Conservation (phyloP, 208 protist genomes). For the Trypanosoma congolense region DNA sequence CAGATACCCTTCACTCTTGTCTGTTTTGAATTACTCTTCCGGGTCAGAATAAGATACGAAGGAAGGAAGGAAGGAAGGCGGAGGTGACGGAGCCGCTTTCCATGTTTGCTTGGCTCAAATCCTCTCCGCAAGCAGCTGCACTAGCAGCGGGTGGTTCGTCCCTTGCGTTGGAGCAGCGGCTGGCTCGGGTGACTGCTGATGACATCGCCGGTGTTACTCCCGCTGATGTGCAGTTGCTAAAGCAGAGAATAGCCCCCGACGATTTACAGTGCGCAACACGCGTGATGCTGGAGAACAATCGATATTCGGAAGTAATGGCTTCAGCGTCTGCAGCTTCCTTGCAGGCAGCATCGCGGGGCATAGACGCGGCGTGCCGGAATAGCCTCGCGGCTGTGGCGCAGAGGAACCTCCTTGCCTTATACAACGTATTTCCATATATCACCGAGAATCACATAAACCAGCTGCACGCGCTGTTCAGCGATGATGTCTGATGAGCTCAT, state of each 20-base stretch:
- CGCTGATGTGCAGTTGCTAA: slow-evolving; percentile 44
- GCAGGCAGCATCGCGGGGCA: slow-evolving; percentile 27
- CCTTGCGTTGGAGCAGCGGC: slow-evolving; percentile 34
- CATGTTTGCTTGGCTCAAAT: background rate
- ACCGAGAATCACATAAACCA: slow-evolving; percentile 24
- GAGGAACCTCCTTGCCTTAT: slow-evolving; percentile 32
- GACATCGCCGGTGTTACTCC: slow-evolving; percentile 51
- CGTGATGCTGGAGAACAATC: slow-evolving; percentile 62
- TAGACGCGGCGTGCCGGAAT: slow-evolving; percentile 31
- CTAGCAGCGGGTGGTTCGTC: slow-evolving; percentile 2
- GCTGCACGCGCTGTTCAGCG: slow-evolving; percentile 7
- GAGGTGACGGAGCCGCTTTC: too few relatives aligned
- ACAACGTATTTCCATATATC: slow-evolving; percentile 64
- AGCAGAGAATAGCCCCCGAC: slow-evolving; percentile 25
- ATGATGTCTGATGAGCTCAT: background rate
- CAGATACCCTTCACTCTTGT: too few relatives aligned
- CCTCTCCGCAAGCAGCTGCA: background rate
- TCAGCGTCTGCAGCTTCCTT: slow-evolving; percentile 26
- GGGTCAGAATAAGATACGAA: too few relatives aligned
- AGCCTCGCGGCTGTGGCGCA: slow-evolving; percentile 19
- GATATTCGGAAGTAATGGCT: slow-evolving; percentile 55
- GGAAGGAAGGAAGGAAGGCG: too few relatives aligned
- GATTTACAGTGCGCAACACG: slow-evolving; percentile 39
- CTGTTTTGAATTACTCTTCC: too few relatives aligned
- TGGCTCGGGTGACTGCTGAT: slow-evolving; percentile 42